A percentile compares a stretch with the other conserved stretches of the same genome.
Evolutionary conservation across 805 yeast genomes (phyloP).

Genomic region (Wickerhamomyces pijperi): DNA sequence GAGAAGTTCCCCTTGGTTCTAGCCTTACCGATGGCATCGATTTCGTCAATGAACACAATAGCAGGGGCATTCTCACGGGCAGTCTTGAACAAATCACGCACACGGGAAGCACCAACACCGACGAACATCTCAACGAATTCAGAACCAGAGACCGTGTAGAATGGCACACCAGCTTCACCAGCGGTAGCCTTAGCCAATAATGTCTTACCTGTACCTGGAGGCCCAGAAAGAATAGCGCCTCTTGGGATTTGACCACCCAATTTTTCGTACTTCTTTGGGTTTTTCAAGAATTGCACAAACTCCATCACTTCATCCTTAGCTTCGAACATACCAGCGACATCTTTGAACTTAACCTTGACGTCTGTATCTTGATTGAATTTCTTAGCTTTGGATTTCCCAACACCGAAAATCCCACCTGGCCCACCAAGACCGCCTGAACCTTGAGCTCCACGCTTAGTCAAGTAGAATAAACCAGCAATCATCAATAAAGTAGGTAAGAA

Average conservation of each 20-base stretch:
- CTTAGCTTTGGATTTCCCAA: slow-evolving; percentile 88
- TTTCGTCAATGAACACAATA: slow-evolving; percentile 95
- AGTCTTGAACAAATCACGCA: slow-evolving; percentile 84
- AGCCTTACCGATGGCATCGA: slow-evolving; percentile 98
- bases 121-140: slow-evolving; percentile 98
- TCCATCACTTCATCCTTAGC: slow-evolving; percentile 98
- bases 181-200: slow-evolving; percentile 96
- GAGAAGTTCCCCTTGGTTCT: slow-evolving; percentile 60
- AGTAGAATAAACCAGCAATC: slow-evolving; percentile 80
- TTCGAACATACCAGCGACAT: slow-evolving; percentile 96
- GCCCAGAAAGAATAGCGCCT: slow-evolving; percentile 95
- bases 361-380: slow-evolving; percentile 86
- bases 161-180: slow-evolving; percentile 98
- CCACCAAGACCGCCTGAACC: slow-evolving; percentile 33
- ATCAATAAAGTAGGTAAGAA: slow-evolving; percentile 82
- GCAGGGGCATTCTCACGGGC: slow-evolving; percentile 94
- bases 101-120: slow-evolving; percentile 98
- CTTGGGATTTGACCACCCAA: slow-evolving; percentile 97
- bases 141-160: slow-evolving; percentile 90
- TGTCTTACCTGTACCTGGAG: slow-evolving; percentile 99
- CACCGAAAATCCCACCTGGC: slow-evolving; percentile 74
- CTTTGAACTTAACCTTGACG: slow-evolving; percentile 78
- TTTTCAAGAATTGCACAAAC: slow-evolving; percentile 85
- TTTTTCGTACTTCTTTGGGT: slow-evolving; percentile 82
- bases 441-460: slow-evolving; percentile 52